Evolutionary conservation across 768 basidiomycete species (phyloP).

Genomic region (Tremella mesenterica): DNA sequence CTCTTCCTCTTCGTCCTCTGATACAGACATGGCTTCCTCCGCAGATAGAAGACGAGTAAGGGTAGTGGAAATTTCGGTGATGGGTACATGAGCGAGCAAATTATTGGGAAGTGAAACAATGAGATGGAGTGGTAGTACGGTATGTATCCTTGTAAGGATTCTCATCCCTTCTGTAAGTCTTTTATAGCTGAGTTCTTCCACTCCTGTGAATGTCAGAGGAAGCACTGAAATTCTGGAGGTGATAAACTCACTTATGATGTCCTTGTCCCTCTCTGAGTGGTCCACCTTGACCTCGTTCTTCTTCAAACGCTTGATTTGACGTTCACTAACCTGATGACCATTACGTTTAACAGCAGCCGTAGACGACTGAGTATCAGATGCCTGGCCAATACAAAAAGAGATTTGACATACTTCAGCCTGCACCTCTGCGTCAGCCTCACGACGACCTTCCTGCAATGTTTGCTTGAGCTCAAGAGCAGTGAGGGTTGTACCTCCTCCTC

Average conservation of each 20-base stretch:
- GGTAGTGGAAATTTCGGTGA: slow-evolving; percentile 78
- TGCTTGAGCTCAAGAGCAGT: slow-evolving; percentile 84
- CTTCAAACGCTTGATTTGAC: slow-evolving; percentile 43
- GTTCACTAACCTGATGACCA: slow-evolving; percentile 43
- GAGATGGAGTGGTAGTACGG: slow-evolving; percentile 78
- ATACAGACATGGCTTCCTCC: slow-evolving; percentile 48
- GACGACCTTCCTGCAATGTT: slow-evolving; percentile 69
- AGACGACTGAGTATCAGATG: slow-evolving; percentile 1
- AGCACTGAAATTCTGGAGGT: slow-evolving; percentile 75
- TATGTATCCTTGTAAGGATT: slow-evolving; percentile 75
- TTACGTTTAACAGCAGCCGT: slow-evolving; percentile 43
- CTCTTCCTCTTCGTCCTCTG: slow-evolving; percentile 49
- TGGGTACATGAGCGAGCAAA: slow-evolving; percentile 83
- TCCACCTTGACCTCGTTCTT: slow-evolving; percentile 49
- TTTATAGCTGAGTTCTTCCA: slow-evolving; percentile 38
- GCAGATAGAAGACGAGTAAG: slow-evolving; percentile 65
- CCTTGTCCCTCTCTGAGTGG: background rate
- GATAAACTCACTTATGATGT: background rate
- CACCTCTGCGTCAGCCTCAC: slow-evolving; percentile 69
- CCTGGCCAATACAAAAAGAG: slow-evolving; percentile 1
- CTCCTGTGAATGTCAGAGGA: slow-evolving; percentile 6
- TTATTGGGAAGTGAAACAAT: slow-evolving; percentile 93
- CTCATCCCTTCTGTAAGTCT: slow-evolving; percentile 74
- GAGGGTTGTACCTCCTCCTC: slow-evolving; percentile 82
- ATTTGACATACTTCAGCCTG: slow-evolving; percentile 44